A percentile compares a stretch with the other conserved stretches of the same genome.
These are phyloP conservation scores for Talaromyces wortmannii DNA, from an alignment of 495 filamentous ascomycete genomes.

Conservation along the genomic window DNA sequence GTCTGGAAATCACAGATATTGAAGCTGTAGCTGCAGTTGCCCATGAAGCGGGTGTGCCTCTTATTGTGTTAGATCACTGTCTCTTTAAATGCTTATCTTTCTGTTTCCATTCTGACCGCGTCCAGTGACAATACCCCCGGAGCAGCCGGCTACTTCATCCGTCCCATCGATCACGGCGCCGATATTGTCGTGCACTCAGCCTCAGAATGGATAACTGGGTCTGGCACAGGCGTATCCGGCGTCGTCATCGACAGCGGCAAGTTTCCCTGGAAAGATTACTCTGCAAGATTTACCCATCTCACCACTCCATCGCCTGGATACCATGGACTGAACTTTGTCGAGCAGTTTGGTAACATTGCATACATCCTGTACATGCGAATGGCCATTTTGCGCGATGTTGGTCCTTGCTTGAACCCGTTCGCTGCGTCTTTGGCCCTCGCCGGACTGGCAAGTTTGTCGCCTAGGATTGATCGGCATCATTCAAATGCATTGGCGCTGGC, in stretches of 20 bases:
- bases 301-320: constrained; percentile 91
- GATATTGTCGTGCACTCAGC: constrained; percentile 95
- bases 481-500: constrained; percentile 78
- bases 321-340: constrained; percentile 95
- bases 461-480: constrained; percentile 82
- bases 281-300: constrained; percentile 85
- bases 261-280: constrained; percentile 92
- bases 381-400: constrained; percentile 85
- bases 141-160: constrained; percentile 87
- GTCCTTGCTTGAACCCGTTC: constrained; percentile 82
- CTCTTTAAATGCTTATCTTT: neutral
- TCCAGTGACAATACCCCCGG: constrained; percentile 85
- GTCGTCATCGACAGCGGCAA: constrained; percentile 88
- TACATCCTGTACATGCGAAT: constrained; percentile 78
- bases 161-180: constrained; percentile 89
- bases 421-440: constrained; percentile 85
- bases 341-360: constrained; percentile 83
- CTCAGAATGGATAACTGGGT: constrained; percentile 99
- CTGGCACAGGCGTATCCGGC: constrained; percentile 91
- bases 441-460: constrained; percentile 82
- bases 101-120: too few species aligned
- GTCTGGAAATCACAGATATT: constrained; percentile 88
- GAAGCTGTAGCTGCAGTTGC: constrained; percentile 74
- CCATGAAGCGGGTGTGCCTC: constrained; percentile 72
- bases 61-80: constrained; percentile 55